Evolutionary conservation across 192 early-diverging fungal genomes (phyloP), one percentile per base, ranked within the genome.

Genomic region (Coemansia sp.): DNA sequence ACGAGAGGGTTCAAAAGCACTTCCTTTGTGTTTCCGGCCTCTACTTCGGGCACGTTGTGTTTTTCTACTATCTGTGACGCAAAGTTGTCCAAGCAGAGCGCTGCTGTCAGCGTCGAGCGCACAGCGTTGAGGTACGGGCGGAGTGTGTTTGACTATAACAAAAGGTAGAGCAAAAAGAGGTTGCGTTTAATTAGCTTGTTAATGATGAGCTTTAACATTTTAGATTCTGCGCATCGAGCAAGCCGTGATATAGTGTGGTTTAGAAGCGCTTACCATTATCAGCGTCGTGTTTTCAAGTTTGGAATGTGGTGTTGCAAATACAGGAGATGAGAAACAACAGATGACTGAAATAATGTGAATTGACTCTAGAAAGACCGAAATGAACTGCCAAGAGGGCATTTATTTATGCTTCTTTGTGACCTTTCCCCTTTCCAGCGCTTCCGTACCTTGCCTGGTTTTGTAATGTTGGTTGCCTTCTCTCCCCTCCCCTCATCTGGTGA

Each of bases 21-120:
- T 77, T 96, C 92, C 59, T 87, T 87, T 64, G 93, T 88, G 61
- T 84, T 77, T 35, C 77, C 78, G 12, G 92, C 93, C 75, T 99
- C 96, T 21, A 99, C 89, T 80, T 99, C 96, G 53, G 96, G 96
- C 75, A 95, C 95, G 75, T 99, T 99, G 87, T 99, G 96, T 66
- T 95, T 85, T 70, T 99, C 96, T 25, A 94, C 95, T 13, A 95
- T 89, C 72, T 99, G 95, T 33, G 96, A 99, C 21, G 93, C 89
- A 83, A 99, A 99, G 86, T 97, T 99, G 76, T 96, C 94, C 21
- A 99, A 81, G 64, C 96, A 99, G 71, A 99, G 80, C 1, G 95
- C 93, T 13, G 96, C 96, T 16, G 94, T 95, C 52, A 97, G 81
- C 46, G 95, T 94, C 34, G 93, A 89, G 42, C 94, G 92, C 10